Percentiles rank a stretch among this genome's conserved stretches.
phyloP scores from a whole-genome alignment of 495 filamentous ascomycete genomes.

The Pyronema omphalodes region DNA sequence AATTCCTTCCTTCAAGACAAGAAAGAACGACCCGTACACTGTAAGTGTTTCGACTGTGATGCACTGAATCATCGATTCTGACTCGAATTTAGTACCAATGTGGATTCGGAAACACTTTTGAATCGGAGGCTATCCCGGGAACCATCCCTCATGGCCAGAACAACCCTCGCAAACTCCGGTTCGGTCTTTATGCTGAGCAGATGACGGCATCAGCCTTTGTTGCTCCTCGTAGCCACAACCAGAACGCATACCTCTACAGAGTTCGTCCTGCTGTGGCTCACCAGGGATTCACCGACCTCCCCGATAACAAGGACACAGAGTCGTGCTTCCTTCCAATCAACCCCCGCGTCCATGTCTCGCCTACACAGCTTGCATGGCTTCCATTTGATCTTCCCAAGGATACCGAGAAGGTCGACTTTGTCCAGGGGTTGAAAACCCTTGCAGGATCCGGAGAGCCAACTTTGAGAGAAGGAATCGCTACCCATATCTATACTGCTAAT shows the following conservation, averaged over 20 bases:
- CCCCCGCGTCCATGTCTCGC: constrained; percentile 43
- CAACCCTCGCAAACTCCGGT: constrained; percentile 65
- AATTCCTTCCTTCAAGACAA: constrained; percentile 28
- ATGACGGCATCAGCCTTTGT: constrained; percentile 83
- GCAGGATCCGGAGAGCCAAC: constrained; percentile 70
- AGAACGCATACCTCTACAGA: constrained; percentile 78
- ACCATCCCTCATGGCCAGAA: constrained; percentile 44
- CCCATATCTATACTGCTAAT: constrained; percentile 62
- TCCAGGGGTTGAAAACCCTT: constrained; percentile 56
- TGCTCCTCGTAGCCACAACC: constrained; percentile 68
- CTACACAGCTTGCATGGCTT: constrained; percentile 79
- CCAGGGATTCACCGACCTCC: constrained; percentile 42
- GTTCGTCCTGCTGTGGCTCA: constrained; percentile 69
- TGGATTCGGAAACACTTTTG: constrained; percentile 5
- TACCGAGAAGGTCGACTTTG: constrained; percentile 49
- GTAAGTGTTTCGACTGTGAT: background rate
- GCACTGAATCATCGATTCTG: background rate
- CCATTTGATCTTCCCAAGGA: constrained; percentile 56
- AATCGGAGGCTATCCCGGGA: constrained; percentile 2
- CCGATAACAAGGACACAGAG: constrained; percentile 29
- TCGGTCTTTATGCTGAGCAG: constrained; percentile 78
- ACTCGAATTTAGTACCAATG: constrained; percentile 1
- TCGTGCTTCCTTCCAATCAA: constrained; percentile 25
- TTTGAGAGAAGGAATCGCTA: constrained; percentile 58
- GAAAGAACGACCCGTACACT: constrained; percentile 4